These are phyloP conservation scores for Globisporangium megalacanthum DNA, from an alignment of 352 stramenopile genomes.

Conservation along the genomic window DNA sequence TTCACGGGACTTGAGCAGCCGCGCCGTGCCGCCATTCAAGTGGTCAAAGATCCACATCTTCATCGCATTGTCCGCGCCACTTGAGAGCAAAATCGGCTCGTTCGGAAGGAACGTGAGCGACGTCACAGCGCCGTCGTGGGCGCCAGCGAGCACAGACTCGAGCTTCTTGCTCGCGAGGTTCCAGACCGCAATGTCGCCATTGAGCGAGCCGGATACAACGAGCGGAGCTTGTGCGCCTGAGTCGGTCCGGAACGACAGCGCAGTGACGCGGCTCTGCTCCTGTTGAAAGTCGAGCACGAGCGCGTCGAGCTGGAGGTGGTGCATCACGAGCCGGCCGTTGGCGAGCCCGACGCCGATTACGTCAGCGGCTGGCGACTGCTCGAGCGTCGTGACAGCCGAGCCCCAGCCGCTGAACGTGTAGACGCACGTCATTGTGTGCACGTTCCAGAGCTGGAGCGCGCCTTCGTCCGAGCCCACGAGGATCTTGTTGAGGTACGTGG, in stretches of 20 bases:
- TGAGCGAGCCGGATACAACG: constrained; percentile 58
- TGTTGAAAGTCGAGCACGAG: constrained; percentile 77
- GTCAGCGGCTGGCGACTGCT: constrained; percentile 87
- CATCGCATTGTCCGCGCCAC: constrained; percentile 87
- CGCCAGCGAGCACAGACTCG: constrained; percentile 67
- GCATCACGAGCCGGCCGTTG: constrained; percentile 77
- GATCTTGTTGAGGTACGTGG: constrained; percentile 95
- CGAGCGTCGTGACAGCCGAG: constrained; percentile 63
- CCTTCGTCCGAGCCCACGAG: constrained; percentile 84
- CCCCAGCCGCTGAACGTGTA: constrained; percentile 81
- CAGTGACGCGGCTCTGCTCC: constrained; percentile 75
- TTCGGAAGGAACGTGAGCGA: constrained; percentile 82
- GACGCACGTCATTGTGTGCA: constrained; percentile 85
- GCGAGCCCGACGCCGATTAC: constrained; percentile 83
- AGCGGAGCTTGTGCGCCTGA: constrained; percentile 47
- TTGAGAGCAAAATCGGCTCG: constrained; percentile 86
- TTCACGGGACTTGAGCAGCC: constrained; percentile 87
- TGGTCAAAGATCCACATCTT: constrained; percentile 94
- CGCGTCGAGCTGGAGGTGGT: constrained; percentile 85
- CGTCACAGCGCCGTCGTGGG: constrained; percentile 74
- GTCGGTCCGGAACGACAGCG: constrained; percentile 88
- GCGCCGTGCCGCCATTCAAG: constrained; percentile 64
- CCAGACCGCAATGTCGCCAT: constrained; percentile 88
- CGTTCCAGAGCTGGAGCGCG: constrained; percentile 87
- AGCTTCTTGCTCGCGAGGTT: constrained; percentile 87